Percentiles rank a stretch among this genome's conserved stretches.
Conservation (phyloP, 257 asterid genomes). For the Penstemon eatonii region DNA sequence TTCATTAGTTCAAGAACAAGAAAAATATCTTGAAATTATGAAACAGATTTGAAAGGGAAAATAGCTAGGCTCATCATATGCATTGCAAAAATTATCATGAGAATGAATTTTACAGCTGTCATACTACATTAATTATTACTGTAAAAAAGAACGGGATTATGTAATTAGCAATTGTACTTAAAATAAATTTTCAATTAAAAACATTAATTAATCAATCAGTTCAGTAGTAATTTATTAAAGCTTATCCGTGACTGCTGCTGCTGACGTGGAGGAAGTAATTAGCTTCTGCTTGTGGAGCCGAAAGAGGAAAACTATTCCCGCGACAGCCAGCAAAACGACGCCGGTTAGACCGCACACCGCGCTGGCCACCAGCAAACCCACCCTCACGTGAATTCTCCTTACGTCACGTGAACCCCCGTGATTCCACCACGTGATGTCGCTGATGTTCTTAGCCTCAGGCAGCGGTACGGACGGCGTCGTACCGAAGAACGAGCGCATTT, state of each 20-base stretch:
- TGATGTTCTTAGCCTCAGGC: constrained; percentile 71
- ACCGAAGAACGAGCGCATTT: constrained; percentile 36
- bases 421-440: constrained; percentile 45
- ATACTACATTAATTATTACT: not conserved
- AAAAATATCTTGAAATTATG: not conserved
- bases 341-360: constrained; percentile 67
- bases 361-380: constrained; percentile 52
- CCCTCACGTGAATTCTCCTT: constrained; percentile 43
- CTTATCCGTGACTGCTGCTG: constrained; percentile 24
- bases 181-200: constrained; percentile 8
- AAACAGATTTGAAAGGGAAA: not conserved
- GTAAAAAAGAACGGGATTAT: constrained; percentile 3
- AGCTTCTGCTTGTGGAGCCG: constrained; percentile 40
- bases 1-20: not conserved
- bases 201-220: constrained; percentile 6
- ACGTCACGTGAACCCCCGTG: constrained; percentile 35
- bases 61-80: not conserved
- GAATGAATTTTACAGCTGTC: constrained; percentile 9
- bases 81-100: not conserved
- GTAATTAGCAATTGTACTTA: not conserved
- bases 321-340: constrained; percentile 54
- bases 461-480: constrained; percentile 39
- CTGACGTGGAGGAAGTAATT: constrained; percentile 24
- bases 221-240: not conserved
- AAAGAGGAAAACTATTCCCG: constrained; percentile 47